Evolutionary conservation across 2,329 filamentous ascomycete species (phyloP), one percentile per base, ranked within the genome.

Genomic region (Calonectria hongkongensis): DNA sequence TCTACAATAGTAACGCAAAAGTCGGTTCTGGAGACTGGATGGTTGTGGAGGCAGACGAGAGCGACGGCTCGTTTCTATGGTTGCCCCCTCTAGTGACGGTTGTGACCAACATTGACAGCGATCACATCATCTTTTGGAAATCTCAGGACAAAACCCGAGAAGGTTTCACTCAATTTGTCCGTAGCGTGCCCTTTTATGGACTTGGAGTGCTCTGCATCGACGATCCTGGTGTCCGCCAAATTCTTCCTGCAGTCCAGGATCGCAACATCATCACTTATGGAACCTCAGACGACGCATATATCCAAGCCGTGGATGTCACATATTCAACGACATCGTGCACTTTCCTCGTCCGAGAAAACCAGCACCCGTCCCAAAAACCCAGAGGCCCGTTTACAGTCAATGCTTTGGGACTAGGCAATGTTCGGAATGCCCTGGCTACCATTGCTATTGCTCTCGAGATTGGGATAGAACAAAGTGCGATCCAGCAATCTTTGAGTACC

Each of bases 191-290:
- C 1, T 60, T 60, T 60, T 41, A 28, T 28, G 54, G 54, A 12
- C 54, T 60, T 5, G 54, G 54, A 13, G 36, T 60, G 21, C 54
- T 60, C 1, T 60, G 54, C 21, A 60, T 60, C 21, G 54, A 60
- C n/a, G 54, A 60, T 25, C 33, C 54, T 5, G 54, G 54, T 7
- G 54, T 60, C 33, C 54, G 54, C 54, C 54, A 60, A 27, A 60
- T 60, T 28, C 36, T 60, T 16, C 54, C 54, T 18, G 39, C 54
- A 2, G 33, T 60, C 21, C 54, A 60, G 7, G 36, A 41, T 25
- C 54, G 54, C 33, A 60, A 60, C 39, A 60, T 60, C 15, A 60
- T 60, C 21, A 60, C 54, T 10, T 60, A 60, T 25, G 54, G 54
- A 60, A 60, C 25, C 16, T 60, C 54, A 16, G 54, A 60, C 21